Evolutionary conservation across 305 asterid species (phyloP), one percentile per base, ranked within the genome.

Genomic region (Andrographis paniculata): DNA sequence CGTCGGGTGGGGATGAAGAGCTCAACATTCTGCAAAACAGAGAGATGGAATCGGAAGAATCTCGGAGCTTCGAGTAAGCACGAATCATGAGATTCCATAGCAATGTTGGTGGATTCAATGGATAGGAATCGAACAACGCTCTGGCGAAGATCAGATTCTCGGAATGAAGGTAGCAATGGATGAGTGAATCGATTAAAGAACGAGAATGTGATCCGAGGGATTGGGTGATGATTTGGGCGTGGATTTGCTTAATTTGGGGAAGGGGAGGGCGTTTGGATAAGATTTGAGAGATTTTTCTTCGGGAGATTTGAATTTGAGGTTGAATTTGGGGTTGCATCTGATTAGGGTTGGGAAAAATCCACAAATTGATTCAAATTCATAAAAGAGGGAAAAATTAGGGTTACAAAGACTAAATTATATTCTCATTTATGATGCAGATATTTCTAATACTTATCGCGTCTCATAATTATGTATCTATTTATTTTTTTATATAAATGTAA

Each of bases 21-120:
- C 38, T 27, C 42, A 76, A 39, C 91, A 83, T 75, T 44, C 20
- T 64, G 39, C 47, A 76, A 20, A 87, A 70, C 50, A 83, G 69
- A 33, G 4, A 33, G 55, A 80, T 53, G 58, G 94, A 52, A 45
- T 76, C 84, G 0, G 50, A 54, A 37, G 74, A 71, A 54, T 53
- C 37, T 17, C 19, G 73, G 39, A 67, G 24, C 64, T 80, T 87
- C 3, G 80, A 74, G 67, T 70, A 74, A 5, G 85, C 84, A 21
- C 78, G 70, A 48, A 80, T 84, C 58, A 80, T 56, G 50, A 78
- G 61, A 54, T 83, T 83, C 91, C 93, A 87, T 69, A 87, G 17
- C 22, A 80, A 60, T 50, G 73, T 52, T 14, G 91, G 71, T 16
- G 88, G 40, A 46, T 70, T 63, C 58, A 58, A 53, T 43, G 85